Percentiles rank a stretch among this genome's conserved stretches.
phyloP scores from a whole-genome alignment of 2,329 filamentous ascomycete genomes.

The Trichoderma harzianum region DNA sequence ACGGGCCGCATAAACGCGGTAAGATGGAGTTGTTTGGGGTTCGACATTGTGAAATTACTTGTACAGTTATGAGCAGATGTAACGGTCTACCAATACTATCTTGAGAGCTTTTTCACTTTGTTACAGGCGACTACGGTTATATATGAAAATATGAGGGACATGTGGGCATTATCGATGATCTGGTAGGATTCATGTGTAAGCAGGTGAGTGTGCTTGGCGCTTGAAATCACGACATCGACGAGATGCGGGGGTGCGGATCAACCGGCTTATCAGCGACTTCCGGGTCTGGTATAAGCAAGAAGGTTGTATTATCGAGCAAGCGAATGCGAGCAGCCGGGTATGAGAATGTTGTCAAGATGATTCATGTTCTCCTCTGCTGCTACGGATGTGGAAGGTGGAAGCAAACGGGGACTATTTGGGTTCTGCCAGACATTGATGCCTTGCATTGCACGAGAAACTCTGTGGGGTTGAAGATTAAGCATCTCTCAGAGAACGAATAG shows the following conservation, averaged over 20 bases:
- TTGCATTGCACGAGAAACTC: neutral
- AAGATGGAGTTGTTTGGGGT: slow-evolving; percentile 44
- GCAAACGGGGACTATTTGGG: neutral
- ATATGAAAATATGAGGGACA: neutral
- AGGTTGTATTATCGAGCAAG: neutral
- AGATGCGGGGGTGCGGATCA: slow-evolving; percentile 14
- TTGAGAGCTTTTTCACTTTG: too few species aligned
- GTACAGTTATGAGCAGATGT: neutral
- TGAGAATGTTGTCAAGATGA: neutral
- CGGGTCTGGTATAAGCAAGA: neutral
- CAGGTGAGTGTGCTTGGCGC: neutral
- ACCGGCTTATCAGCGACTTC: neutral
- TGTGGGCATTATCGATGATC: neutral
- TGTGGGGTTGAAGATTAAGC: neutral
- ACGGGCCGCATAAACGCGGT: slow-evolving; percentile 60
- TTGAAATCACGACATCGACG: slow-evolving; percentile 16
- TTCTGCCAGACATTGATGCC: neutral
- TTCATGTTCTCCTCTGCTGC: neutral
- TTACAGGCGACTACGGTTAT: neutral
- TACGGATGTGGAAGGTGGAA: neutral
- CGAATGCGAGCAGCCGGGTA: neutral
- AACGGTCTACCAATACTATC: neutral
- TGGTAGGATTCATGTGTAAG: neutral
- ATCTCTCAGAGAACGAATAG: neutral
- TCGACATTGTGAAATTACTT: slow-evolving; percentile 15